Evolutionary conservation across 2,329 filamentous ascomycete species (phyloP).

Genomic region (Epichloe festucae): DNA sequence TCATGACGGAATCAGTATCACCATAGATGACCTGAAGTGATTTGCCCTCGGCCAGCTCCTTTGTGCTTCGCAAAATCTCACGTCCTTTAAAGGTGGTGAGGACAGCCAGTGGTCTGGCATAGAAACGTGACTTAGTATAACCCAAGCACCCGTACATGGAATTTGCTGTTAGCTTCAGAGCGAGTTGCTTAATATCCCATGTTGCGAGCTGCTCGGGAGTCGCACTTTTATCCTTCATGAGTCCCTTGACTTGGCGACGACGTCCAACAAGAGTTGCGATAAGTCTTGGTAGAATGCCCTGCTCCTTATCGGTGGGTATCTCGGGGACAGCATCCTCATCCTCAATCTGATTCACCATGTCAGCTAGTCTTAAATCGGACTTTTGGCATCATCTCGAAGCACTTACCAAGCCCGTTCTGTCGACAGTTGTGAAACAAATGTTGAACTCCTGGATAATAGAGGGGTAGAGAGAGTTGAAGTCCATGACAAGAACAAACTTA

Average conservation of each 20-base stretch:
- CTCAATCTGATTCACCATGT: slow-evolving; percentile 27
- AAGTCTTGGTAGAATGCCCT: slow-evolving; percentile 77
- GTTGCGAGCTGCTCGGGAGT: slow-evolving; percentile 78
- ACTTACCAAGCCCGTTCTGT: slow-evolving; percentile 58
- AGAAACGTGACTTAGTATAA: slow-evolving; percentile 94
- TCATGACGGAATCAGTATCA: slow-evolving; percentile 99
- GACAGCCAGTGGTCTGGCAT: slow-evolving; percentile 85
- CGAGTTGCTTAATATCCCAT: slow-evolving; percentile 97
- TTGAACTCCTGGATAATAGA: slow-evolving; percentile 99
- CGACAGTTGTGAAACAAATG: slow-evolving; percentile 97
- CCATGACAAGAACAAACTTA: slow-evolving; percentile 97
- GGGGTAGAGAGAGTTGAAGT: slow-evolving; percentile 97
- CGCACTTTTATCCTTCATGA: slow-evolving; percentile 91
- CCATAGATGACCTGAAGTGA: slow-evolving; percentile 94
- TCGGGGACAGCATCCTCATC: slow-evolving; percentile 85
- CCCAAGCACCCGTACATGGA: slow-evolving; percentile 99
- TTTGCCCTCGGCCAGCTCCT: slow-evolving; percentile 84
- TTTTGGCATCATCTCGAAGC: neutral
- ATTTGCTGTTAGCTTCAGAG: slow-evolving; percentile 93
- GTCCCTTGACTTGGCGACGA: slow-evolving; percentile 80
- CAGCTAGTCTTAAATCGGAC: slow-evolving; percentile 15
- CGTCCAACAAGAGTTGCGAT: slow-evolving; percentile 86
- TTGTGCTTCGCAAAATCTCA: slow-evolving; percentile 92
- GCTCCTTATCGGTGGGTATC: slow-evolving; percentile 63
- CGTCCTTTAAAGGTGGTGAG: slow-evolving; percentile 95